Conservation (phyloP, 306 rosid species). For the Fagus crenata region DNA sequence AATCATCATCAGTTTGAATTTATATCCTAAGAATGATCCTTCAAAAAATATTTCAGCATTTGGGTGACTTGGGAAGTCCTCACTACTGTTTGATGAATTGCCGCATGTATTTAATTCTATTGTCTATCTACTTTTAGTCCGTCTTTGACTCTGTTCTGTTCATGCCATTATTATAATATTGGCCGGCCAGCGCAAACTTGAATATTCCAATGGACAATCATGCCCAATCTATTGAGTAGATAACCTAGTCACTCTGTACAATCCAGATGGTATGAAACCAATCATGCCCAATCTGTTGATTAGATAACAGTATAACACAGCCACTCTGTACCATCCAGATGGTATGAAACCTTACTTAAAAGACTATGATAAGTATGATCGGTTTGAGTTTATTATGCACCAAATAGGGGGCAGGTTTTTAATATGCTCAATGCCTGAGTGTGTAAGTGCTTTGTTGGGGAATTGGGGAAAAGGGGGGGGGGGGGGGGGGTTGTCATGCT, state of each 20-base stretch:
- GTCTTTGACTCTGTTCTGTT: background rate
- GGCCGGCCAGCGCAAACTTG: background rate
- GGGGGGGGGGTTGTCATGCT: too few relatives aligned
- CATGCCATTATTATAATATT: background rate
- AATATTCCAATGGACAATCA: background rate
- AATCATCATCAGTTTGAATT: background rate
- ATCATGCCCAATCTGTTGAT: background rate
- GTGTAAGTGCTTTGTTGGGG: background rate
- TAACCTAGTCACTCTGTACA: background rate
- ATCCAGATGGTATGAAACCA: background rate
- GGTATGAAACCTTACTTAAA: background rate
- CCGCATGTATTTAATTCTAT: background rate
- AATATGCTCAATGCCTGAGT: too few relatives aligned
- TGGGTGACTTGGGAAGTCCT: slow-evolving; percentile 2
- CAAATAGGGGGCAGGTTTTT: too few relatives aligned
- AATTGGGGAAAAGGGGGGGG: background rate
- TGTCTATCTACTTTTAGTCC: background rate
- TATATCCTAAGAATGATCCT: background rate
- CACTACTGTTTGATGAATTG: slow-evolving; percentile 6
- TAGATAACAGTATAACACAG: background rate
- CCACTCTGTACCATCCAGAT: background rate
- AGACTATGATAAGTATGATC: background rate
- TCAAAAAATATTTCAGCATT: background rate
- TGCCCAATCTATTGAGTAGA: background rate
- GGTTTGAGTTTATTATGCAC: too few relatives aligned